Evolutionary conservation across 2,329 filamentous ascomycete genomes (phyloP).

Genomic region (Aspergillus sp.): DNA sequence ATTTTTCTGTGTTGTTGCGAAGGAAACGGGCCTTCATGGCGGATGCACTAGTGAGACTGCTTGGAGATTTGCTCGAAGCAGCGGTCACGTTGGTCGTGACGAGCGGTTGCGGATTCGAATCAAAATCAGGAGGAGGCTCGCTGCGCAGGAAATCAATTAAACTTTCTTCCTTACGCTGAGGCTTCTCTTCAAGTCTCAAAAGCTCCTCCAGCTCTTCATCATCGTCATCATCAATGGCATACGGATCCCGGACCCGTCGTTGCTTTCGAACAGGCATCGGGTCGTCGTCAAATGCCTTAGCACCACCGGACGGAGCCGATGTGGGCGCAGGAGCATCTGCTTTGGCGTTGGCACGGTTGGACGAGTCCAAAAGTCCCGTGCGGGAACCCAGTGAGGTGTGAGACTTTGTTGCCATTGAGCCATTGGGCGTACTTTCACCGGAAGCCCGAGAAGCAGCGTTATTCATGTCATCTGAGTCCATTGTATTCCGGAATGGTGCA

Average conservation of each 20-base stretch:
- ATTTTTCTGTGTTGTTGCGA: conserved; percentile 16
- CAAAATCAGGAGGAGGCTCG: conserved; percentile 35
- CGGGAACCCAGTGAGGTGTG: conserved; percentile 63
- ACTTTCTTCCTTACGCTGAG: conserved; percentile 39
- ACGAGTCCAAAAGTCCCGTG: conserved; percentile 56
- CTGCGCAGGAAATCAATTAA: conserved; percentile 44
- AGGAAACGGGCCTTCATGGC: conserved; percentile 31
- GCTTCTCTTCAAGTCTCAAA: conserved; percentile 32
- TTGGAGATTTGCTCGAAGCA: background rate
- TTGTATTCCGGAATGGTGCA: conserved; percentile 75
- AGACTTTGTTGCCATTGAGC: conserved; percentile 44
- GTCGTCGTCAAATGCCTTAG: conserved; percentile 21
- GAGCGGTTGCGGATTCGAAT: conserved; percentile 26
- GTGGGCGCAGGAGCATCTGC: conserved; percentile 14
- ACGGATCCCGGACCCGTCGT: conserved; percentile 75
- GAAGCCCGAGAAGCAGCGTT: conserved; percentile 32
- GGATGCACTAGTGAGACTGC: conserved; percentile 11
- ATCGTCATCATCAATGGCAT: conserved; percentile 74
- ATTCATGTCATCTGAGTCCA: conserved; percentile 70
- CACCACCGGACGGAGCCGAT: conserved; percentile 7
- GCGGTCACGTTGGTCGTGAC: conserved; percentile 1
- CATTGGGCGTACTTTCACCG: conserved; percentile 41
- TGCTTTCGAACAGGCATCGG: conserved; percentile 65
- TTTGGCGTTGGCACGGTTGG: conserved; percentile 23
- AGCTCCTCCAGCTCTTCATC: conserved; percentile 61